Percentiles rank a stretch among this genome's conserved stretches.
Evolutionary conservation across 495 filamentous ascomycete genomes (phyloP).

Genomic region (Neohortaea acidophila): DNA sequence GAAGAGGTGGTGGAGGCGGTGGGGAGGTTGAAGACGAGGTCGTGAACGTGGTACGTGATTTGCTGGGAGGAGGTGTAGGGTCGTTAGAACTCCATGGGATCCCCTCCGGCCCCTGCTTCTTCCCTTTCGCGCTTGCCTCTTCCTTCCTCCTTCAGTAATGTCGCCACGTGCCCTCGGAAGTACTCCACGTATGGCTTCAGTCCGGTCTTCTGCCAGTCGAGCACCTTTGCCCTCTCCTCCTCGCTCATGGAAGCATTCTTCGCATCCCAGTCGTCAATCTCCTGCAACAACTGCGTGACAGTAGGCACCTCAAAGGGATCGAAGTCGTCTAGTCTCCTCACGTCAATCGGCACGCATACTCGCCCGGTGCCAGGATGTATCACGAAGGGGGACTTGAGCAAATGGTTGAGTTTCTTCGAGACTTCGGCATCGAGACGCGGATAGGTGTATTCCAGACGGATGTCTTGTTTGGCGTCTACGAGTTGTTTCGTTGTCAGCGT

Average conservation of each 20-base stretch:
- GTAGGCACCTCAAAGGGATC: constrained; percentile 80
- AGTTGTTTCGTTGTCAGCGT: constrained; percentile 47
- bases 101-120: constrained; percentile 21
- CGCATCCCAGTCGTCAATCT: constrained; percentile 65
- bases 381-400: constrained; percentile 91
- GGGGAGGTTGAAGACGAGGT: background rate
- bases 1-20: constrained; percentile 1
- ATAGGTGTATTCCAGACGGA: constrained; percentile 93
- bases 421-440: constrained; percentile 94
- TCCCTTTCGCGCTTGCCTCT: constrained; percentile 60
- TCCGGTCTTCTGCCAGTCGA: constrained; percentile 94
- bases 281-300: constrained; percentile 56
- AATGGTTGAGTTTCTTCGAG: constrained; percentile 91
- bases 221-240: constrained; percentile 35
- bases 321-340: constrained; percentile 51
- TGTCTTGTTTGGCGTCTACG: constrained; percentile 81
- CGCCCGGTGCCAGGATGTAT: constrained; percentile 88
- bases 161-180: constrained; percentile 67
- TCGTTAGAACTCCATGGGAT: constrained; percentile 44
- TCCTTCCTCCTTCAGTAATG: constrained; percentile 71
- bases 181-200: constrained; percentile 83
- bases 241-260: constrained; percentile 28
- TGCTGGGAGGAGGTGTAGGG: too few species aligned
- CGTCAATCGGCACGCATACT: constrained; percentile 89
- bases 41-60: too few species aligned